phyloP scores from a whole-genome alignment of 1,139 yeast species.

The Debaryomyces psychrophilus region DNA sequence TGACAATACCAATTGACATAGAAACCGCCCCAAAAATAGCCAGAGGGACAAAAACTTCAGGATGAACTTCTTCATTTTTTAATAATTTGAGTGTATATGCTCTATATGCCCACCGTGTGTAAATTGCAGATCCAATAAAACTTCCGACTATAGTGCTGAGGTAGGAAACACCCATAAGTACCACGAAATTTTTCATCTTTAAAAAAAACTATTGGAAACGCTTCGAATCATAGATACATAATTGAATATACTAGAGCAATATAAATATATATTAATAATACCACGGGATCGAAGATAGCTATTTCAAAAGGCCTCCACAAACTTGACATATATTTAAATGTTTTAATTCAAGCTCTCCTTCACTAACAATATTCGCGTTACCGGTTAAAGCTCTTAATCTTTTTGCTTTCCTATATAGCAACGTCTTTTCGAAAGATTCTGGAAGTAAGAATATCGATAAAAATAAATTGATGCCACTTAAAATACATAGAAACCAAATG shows the following conservation, averaged over 20 bases:
- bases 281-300: slow-evolving; percentile 47
- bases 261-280: slow-evolving; percentile 51
- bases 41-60: slow-evolving; percentile 47
- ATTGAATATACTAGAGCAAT: slow-evolving; percentile 57
- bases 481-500: slow-evolving; percentile 41
- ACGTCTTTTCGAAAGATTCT: slow-evolving; percentile 37
- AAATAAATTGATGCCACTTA: slow-evolving; percentile 31
- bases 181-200: slow-evolving; percentile 46
- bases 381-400: slow-evolving; percentile 41
- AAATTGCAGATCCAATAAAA: slow-evolving; percentile 16
- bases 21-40: slow-evolving; percentile 47
- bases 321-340: slow-evolving; percentile 24
- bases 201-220: slow-evolving; percentile 59
- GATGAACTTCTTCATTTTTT: slow-evolving; percentile 26
- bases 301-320: slow-evolving; percentile 55
- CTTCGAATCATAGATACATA: slow-evolving; percentile 62
- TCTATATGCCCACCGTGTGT: slow-evolving; percentile 25
- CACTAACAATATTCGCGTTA: slow-evolving; percentile 31
- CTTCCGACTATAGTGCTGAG: slow-evolving; percentile 50
- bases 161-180: slow-evolving; percentile 53
- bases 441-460: slow-evolving; percentile 34
- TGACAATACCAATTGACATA: slow-evolving; percentile 49
- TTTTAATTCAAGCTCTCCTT: slow-evolving; percentile 31
- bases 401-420: slow-evolving; percentile 39
- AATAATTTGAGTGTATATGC: slow-evolving; percentile 30